Evolutionary conservation across 331 rosid genomes (phyloP).

Genomic region (Erythrophleum ivorense): DNA sequence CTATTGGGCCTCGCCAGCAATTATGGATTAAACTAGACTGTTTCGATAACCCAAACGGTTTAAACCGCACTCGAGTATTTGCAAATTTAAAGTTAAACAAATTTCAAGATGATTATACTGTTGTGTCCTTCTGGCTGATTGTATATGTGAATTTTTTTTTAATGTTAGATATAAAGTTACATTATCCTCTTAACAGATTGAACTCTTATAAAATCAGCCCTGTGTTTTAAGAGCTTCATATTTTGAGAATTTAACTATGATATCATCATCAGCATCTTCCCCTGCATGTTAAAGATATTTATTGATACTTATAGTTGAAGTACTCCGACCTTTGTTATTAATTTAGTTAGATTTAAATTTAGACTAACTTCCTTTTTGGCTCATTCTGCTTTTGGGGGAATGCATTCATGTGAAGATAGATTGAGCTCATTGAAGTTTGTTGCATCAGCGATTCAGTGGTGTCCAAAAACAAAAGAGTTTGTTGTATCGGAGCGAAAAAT

Average conservation of each 20-base stretch:
- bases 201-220: too few species aligned
- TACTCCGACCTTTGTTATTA: not conserved
- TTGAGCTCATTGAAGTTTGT: constrained; percentile 71
- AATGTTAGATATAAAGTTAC: too few species aligned
- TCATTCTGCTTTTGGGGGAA: constrained; percentile 43
- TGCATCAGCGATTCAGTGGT: constrained; percentile 40
- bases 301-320: not conserved
- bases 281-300: not conserved
- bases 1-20: not conserved
- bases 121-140: not conserved
- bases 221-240: not conserved
- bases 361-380: not conserved
- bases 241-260: not conserved
- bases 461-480: constrained; percentile 32
- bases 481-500: constrained; percentile 75
- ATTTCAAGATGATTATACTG: not conserved
- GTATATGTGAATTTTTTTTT: too few species aligned
- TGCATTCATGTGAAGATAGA: constrained; percentile 79
- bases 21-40: not conserved
- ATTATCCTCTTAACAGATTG: too few species aligned
- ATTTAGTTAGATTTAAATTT: not conserved
- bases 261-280: not conserved
- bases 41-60: not conserved
- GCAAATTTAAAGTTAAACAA: too few species aligned
- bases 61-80: too few species aligned